Base-by-base conservation (phyloP, 2,329 filamentous ascomycete genomes). In the Aspergillus luchuensis region DNA sequence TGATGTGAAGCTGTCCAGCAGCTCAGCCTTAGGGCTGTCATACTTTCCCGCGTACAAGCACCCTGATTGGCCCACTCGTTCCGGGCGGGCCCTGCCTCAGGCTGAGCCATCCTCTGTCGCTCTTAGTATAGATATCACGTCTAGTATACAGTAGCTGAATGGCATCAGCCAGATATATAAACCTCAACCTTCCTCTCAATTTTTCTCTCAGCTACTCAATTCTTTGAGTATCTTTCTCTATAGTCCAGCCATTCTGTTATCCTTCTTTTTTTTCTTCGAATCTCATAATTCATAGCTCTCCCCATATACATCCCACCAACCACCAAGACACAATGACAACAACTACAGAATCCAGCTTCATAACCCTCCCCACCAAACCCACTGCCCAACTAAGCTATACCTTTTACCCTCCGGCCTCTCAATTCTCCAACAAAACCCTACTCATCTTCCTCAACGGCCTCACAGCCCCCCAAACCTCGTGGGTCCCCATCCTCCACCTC, bases 381-480 rank as follows among this genome's bases (percentile, higher is more conserved):
- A 56, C 59, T 6, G 64, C 63, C 2, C 62, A 66, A 47, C 52
- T 69, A 3, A 48, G 49, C 58, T 70, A 65, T 51, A 64, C 23
- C 21, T 69, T 68, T 15, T 58, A 68, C 19, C 19, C 41, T 13
- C 2, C 11, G 5, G 6, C 8, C 58, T 2, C 38, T 64, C 36
- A 21, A 43, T 4, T 28, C 25, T 15, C 43, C 58, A 11, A 11
- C 59, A 28, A 66, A 56, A 7, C 61, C 63, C 69, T 81, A 4
- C 67, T 81, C 21, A 74, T 82, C 39, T 82, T 79, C 58, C 63
- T 81, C 17, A 82, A 81, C 56, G 80, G 79, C 19, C 69, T 81
- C 5, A 73, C 79, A 60, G 67, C 77, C 0, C 75, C 79, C 1
- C 73, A 78, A 61, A 69, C 71, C 17, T 74, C 72, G 4, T 81